Evolutionary conservation across 306 rosid species (phyloP), one percentile per base, ranked within the genome.

Genomic region (Vicia villosa): DNA sequence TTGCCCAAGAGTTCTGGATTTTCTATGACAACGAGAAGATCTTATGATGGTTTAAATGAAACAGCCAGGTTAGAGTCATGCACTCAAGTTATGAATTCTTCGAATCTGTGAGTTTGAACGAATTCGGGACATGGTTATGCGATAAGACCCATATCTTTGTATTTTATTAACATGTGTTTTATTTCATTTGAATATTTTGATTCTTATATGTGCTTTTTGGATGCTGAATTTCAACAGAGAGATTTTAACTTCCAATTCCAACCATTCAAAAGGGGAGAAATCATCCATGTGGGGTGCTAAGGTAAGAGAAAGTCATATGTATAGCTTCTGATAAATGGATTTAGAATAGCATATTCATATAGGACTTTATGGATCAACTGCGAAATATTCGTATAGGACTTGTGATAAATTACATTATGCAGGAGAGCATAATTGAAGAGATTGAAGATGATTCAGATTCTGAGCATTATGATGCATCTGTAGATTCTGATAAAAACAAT

Each of bases 1-100:
- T 88, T 93, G 86, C 98, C 98, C 16, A 90, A 74, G 79, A 93
- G 88, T 78, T 91, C 97, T 2, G 98, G 94, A 13, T 85, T 93
- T 85, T 84, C 97, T 63, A 69, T 83, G 64, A 26, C 77, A 28
- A 65, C 77, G 19, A 72, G 80, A 67, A 81, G 72, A 70, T 68
- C 84, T 47, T 78, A 85, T 63, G 82, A 86, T 61, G 83, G 52
- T 42, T 72, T 63, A 66, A 85, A 58, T 69, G 88, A 82, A 77
- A 28, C 82, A 82, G 79, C 30, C 82, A 84, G 91, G 98, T 90
- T 50, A 66, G 83, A 71, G 46, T 59, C 17, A 28, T 66, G 51
- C 24, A 37, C 28, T 9, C 13, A 26, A 63, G 49, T 34, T 63
- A 54, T 6, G 64, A 68, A 41, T 79, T 79, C 55, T 54, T 22